Evolutionary conservation across 257 asterid species (phyloP), one percentile per base, ranked within the genome.

Genomic region (Oldenlandia corymbosa): DNA sequence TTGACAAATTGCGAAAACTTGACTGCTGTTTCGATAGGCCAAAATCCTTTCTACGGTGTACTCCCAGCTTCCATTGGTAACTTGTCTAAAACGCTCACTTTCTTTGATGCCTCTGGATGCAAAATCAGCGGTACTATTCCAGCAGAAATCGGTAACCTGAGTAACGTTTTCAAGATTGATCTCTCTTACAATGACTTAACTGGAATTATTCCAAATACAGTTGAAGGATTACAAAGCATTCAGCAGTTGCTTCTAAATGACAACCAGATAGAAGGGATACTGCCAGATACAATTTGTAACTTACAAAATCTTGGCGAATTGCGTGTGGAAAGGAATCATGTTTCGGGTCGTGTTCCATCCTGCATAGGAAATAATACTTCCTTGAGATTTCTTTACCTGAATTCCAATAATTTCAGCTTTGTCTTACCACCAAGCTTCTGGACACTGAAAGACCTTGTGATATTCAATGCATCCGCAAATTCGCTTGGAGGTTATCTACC

Each of bases 81-180:
- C 18, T 46, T 65, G 9, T 64, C 69, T 16, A 3, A 52, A 27
- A 37, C 11, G 14, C 61, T 65, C 31, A 27, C 21, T n/a, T 12
- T 26, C 23, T 16, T 65, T 23, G 27, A 28, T 26, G 28, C 24
- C 13, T 0, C 10, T 14, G 3, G 5, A 0, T 1, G 62, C 24
- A n/a, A 9, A 8, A 54, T 68, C 48, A 23, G 17, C 3, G 73
- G 73, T 24, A 8, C 2, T 34, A 60, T 68, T 30, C 73, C 73
- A 11, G 26, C 36, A 28, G 68, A 49, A 46, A 21, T 68, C 18
- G 68, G 68, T n/a, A 60, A 60, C 52, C 55, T 68, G 24, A 45
- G 54, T 21, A 10, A 30, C 1, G 0, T 60, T 10, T 5, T 17
- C 5, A 2, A 2, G 31, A 18, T 68, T 24, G 13, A 17, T 46